A percentile compares a stretch with the other conserved stretches of the same genome.
Conservation (phyloP, 345 rosid genomes). For the Linum usitatissimum region DNA sequence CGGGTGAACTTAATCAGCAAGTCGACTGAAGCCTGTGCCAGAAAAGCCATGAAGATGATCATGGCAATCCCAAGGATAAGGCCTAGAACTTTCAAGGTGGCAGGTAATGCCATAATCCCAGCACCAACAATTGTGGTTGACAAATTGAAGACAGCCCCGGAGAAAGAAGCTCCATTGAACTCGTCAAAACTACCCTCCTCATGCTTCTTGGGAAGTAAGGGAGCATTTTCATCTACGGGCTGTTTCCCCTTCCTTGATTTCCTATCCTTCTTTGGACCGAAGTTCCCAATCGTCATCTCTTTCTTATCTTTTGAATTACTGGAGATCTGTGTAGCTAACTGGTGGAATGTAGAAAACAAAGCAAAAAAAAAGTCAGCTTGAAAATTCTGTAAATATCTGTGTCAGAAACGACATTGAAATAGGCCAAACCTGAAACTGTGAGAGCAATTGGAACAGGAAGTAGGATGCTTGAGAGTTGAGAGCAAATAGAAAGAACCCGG, state of each 20-base stretch:
- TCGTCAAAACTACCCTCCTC: constrained; percentile 45
- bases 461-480: background rate
- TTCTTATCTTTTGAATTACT: background rate
- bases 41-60: constrained; percentile 73
- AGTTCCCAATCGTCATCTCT: constrained; percentile 45
- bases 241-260: constrained; percentile 30
- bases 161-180: constrained; percentile 78
- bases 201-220: constrained; percentile 38
- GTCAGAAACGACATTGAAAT: background rate
- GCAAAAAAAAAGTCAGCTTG: background rate
- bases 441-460: background rate
- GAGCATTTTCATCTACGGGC: constrained; percentile 38
- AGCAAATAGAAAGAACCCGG: background rate
- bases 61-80: constrained; percentile 52
- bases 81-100: constrained; percentile 81
- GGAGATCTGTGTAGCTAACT: background rate
- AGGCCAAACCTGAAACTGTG: background rate
- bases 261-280: constrained; percentile 36
- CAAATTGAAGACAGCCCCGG: constrained; percentile 81
- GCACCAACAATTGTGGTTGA: constrained; percentile 88
- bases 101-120: constrained; percentile 96
- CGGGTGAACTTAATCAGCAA: constrained; percentile 70
- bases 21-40: constrained; percentile 68
- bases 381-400: background rate
- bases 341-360: background rate